Evolutionary conservation across 73 alveolate species (phyloP).

Genomic region (Paramecium pentaurelia): DNA sequence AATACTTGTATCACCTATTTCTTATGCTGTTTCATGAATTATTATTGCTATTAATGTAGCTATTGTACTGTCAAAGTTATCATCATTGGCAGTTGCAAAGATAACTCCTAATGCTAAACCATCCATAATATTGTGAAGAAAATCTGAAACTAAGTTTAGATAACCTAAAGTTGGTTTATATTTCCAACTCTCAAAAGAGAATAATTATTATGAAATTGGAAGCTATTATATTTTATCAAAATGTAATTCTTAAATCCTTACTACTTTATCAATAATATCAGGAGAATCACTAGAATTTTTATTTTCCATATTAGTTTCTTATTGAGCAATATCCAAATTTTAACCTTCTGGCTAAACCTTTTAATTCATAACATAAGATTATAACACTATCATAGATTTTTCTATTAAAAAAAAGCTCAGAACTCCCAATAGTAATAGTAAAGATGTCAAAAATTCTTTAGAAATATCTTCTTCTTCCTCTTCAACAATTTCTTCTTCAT

Average conservation of each 20-base stretch:
- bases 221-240: neutral
- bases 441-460: neutral
- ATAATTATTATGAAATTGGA: neutral
- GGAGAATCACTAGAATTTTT: neutral
- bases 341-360: neutral
- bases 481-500: neutral
- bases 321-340: neutral
- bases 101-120: constrained; percentile 54
- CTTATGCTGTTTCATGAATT: constrained; percentile 59
- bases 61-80: neutral
- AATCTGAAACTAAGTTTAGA: constrained; percentile 41
- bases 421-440: neutral
- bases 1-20: constrained; percentile 56
- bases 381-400: neutral
- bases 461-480: neutral
- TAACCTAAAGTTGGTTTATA: constrained; percentile 50
- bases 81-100: constrained; percentile 15
- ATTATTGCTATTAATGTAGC: constrained; percentile 51
- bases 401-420: neutral
- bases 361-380: neutral
- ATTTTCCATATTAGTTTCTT: neutral
- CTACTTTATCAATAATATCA: neutral
- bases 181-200: constrained; percentile 25
- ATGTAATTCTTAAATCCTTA: neutral
- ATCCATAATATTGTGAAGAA: constrained; percentile 56